These are phyloP conservation scores for Microbotryum lychnidis-dioicae DNA, from an alignment of 1,284 basidiomycete genomes.

Conservation along the genomic window DNA sequence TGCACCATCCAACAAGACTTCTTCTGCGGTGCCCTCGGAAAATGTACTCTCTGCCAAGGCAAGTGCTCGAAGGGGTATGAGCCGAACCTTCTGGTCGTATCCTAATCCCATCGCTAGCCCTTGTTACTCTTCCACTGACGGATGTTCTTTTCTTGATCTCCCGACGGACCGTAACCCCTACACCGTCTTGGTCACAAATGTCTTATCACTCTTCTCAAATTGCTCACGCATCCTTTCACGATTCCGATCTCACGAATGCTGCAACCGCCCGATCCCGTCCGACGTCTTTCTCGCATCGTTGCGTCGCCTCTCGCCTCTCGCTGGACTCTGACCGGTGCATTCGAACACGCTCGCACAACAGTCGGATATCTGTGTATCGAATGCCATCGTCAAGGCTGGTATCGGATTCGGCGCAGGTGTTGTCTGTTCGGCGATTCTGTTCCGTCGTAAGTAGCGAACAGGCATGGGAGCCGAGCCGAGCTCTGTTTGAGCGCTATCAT, in stretches of 20 bases:
- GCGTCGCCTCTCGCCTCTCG: background rate
- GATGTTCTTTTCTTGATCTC: background rate
- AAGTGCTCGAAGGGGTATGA: background rate
- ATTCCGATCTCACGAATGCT: too few species aligned
- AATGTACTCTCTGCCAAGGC: slow-evolving; percentile 30
- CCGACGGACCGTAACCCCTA: background rate
- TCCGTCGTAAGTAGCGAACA: slow-evolving; percentile 65
- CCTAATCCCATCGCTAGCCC: background rate
- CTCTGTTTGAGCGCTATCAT: background rate
- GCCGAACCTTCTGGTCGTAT: background rate
- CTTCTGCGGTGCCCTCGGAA: slow-evolving; percentile 16
- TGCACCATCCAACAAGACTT: background rate
- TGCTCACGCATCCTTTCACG: background rate
- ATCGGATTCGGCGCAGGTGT: slow-evolving; percentile 92
- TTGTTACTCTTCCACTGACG: background rate
- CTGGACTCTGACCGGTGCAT: background rate
- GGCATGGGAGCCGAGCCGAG: background rate
- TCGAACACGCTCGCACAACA: background rate
- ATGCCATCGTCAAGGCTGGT: slow-evolving; percentile 58
- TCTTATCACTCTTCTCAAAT: background rate
- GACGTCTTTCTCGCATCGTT: background rate
- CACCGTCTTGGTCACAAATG: background rate
- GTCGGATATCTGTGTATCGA: slow-evolving; percentile 41
- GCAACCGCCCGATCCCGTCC: background rate
- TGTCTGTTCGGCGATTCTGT: slow-evolving; percentile 85